phyloP scores from a whole-genome alignment of 2,329 filamentous ascomycete genomes.

The Hymenoscyphus albidus region DNA sequence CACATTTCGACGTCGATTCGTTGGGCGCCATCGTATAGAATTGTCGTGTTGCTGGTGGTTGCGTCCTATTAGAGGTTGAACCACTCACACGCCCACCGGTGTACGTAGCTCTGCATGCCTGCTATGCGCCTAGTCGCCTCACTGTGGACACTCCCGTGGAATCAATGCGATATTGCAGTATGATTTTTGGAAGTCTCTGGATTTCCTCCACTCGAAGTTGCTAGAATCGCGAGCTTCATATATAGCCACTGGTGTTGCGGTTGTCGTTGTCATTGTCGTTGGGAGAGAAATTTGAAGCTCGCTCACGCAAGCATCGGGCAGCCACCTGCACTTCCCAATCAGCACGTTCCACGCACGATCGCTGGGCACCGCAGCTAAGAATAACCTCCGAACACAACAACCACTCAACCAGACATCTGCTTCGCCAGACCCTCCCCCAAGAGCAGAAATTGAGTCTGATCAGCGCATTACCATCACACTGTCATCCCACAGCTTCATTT shows the following conservation, averaged over 20 bases:
- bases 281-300: background rate
- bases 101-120: background rate
- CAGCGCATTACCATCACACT: conserved; percentile 13
- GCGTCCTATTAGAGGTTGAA: background rate
- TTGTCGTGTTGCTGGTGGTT: background rate
- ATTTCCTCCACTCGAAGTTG: background rate
- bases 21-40: background rate
- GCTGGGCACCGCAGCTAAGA: background rate
- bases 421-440: conserved; percentile 7
- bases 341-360: background rate
- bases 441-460: conserved; percentile 14
- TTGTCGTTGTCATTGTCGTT: background rate
- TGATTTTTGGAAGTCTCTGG: background rate
- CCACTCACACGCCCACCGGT: background rate
- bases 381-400: conserved; percentile 4
- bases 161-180: background rate
- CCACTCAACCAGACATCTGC: conserved; percentile 1
- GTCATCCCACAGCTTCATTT: conserved; percentile 21
- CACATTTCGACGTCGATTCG: background rate
- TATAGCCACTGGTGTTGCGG: too few species aligned
- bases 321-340: too few species aligned
- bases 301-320: background rate
- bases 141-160: background rate
- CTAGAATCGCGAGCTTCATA: too few species aligned
- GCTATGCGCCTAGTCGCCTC: background rate